Evolutionary conservation across 345 rosid genomes (phyloP).

Genomic region (Aurinia saxatilis): DNA sequence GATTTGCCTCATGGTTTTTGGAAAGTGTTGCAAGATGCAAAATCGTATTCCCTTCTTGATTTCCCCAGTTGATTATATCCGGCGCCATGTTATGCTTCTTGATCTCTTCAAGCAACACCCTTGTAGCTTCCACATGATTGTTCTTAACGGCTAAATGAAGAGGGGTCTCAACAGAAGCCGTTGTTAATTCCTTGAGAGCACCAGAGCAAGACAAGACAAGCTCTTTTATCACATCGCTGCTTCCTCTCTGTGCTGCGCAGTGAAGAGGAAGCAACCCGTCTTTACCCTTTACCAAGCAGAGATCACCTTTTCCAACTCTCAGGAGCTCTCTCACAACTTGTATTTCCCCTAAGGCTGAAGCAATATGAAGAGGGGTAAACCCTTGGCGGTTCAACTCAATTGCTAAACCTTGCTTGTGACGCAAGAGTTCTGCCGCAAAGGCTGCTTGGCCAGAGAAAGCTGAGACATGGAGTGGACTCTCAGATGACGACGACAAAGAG

Average conservation of each 20-base stretch:
- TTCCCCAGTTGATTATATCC: background rate
- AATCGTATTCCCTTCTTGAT: slow-evolving; percentile 20
- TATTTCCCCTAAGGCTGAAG: background rate
- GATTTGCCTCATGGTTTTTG: slow-evolving; percentile 13
- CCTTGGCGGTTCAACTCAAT: slow-evolving; percentile 1
- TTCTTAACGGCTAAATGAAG: slow-evolving; percentile 19
- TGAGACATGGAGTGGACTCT: slow-evolving; percentile 24
- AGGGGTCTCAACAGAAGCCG: slow-evolving; percentile 15
- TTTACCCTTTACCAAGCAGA: background rate
- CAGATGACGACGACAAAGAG: background rate
- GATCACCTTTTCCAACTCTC: too few relatives aligned
- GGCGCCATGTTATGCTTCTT: background rate
- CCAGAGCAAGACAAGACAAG: background rate
- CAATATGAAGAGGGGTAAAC: slow-evolving; percentile 14
- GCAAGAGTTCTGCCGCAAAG: background rate
- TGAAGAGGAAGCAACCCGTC: slow-evolving; percentile 18
- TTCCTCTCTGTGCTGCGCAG: slow-evolving; percentile 4
- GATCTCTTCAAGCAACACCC: slow-evolving; percentile 11
- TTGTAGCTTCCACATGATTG: slow-evolving; percentile 15
- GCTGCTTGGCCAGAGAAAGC: slow-evolving; percentile 8
- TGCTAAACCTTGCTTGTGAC: slow-evolving; percentile 10
- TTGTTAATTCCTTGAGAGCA: background rate
- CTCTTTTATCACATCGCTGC: background rate
- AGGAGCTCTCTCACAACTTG: background rate
- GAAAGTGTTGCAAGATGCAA: slow-evolving; percentile 25